These are phyloP conservation scores for Thelonectria discophora DNA, from an alignment of 2,329 filamentous ascomycete species.

Conservation along the genomic window DNA sequence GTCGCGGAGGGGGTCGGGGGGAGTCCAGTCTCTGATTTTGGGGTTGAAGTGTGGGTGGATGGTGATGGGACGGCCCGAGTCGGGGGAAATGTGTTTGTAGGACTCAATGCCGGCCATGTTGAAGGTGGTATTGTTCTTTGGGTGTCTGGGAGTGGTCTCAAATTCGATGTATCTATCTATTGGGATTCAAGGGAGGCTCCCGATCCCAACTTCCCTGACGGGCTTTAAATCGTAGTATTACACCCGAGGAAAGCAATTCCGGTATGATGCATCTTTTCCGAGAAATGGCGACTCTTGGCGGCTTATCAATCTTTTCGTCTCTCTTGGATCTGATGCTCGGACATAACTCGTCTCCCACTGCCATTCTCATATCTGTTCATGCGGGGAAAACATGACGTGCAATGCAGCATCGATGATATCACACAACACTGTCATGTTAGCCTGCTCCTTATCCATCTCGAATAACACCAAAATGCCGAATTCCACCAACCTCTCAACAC, in stretches of 20 bases:
- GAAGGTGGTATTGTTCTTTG: no score
- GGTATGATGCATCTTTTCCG: constrained; percentile 5
- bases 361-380: not conserved
- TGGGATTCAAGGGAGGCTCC: not conserved
- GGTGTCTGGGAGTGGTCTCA: not conserved
- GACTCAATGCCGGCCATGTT: constrained; percentile 49
- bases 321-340: not conserved
- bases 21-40: constrained; percentile 49
- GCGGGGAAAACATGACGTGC: constrained; percentile 13
- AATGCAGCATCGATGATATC: constrained; percentile 1
- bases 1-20: constrained; percentile 15
- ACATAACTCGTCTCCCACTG: not conserved
- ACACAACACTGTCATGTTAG: not conserved
- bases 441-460: not conserved
- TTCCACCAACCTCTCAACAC: not conserved
- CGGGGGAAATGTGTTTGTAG: constrained; percentile 57
- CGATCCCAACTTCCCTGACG: not conserved
- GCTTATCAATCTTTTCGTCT: constrained; percentile 6
- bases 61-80: constrained; percentile 57
- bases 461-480: not conserved
- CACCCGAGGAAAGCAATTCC: not conserved
- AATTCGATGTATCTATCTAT: not conserved
- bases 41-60: constrained; percentile 58
- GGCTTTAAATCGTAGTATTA: not conserved
- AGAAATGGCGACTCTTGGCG: constrained; percentile 9